phyloP scores from a whole-genome alignment of 2,329 filamentous ascomycete species.

The Aspergillus aculeatinus region DNA sequence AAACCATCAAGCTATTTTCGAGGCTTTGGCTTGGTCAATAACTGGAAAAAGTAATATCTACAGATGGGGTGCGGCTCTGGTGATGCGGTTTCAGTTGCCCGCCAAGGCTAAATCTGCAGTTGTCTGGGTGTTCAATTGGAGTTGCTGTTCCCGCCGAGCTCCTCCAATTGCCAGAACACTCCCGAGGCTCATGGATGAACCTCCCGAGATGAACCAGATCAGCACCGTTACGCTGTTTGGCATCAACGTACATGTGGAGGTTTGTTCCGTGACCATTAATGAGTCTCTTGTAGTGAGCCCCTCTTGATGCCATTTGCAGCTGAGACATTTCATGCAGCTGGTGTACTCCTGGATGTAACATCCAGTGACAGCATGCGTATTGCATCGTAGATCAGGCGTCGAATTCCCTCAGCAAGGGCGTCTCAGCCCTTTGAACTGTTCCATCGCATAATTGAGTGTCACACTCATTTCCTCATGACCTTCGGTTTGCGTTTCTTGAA shows the following conservation, averaged over 20 bases:
- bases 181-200: neutral
- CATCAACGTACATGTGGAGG: neutral
- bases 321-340: neutral
- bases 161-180: neutral
- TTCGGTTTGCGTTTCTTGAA: slow-evolving; percentile 54
- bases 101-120: neutral
- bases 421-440: neutral
- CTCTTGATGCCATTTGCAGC: neutral
- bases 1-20: neutral
- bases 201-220: neutral
- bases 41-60: neutral
- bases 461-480: slow-evolving; percentile 37
- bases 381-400: neutral
- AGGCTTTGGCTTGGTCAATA: neutral
- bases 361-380: neutral
- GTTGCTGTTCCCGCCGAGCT: neutral
- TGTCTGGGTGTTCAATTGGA: neutral
- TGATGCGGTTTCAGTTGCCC: neutral
- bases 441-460: neutral
- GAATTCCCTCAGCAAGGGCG: neutral
- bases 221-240: neutral
- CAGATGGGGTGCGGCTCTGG: neutral
- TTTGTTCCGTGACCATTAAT: neutral
- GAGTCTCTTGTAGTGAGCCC: neutral
- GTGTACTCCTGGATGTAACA: neutral